phyloP scores from a whole-genome alignment of 2,329 filamentous ascomycete species.

The Chalaropsis thielavioides region DNA sequence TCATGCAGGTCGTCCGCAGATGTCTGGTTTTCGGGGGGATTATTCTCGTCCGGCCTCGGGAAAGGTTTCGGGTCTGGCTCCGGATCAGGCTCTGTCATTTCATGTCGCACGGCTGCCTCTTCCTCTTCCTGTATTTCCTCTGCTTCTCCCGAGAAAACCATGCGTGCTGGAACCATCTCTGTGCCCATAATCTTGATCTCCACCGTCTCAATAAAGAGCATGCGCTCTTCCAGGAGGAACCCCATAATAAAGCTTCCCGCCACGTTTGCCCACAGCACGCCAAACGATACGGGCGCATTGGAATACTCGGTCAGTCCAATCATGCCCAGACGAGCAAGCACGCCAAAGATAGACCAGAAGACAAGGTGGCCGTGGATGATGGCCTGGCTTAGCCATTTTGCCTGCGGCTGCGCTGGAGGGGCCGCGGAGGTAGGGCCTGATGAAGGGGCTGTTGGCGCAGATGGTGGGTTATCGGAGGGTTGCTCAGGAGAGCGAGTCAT shows the following conservation, averaged over 20 bases:
- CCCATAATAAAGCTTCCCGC: conserved; percentile 71
- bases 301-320: conserved; percentile 68
- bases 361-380: conserved; percentile 72
- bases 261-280: conserved; percentile 78
- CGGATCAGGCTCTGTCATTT: conserved; percentile 2
- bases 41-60: background rate
- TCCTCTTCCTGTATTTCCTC: background rate
- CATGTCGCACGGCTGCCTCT: background rate
- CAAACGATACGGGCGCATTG: conserved; percentile 57
- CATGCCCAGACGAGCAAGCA: conserved; percentile 66
- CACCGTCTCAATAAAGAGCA: conserved; percentile 43
- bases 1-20: background rate
- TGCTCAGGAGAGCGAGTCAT: background rate
- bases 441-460: background rate
- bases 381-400: conserved; percentile 26
- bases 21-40: background rate
- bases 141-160: background rate
- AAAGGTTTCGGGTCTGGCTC: background rate
- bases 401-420: background rate
- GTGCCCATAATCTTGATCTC: background rate
- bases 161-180: background rate
- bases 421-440: background rate
- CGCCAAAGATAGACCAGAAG: conserved; percentile 73
- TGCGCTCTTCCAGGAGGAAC: conserved; percentile 65
- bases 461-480: no score